Evolutionary conservation across 192 early-diverging fungal species (phyloP).

Genomic region (Spizellomyces punctatus): DNA sequence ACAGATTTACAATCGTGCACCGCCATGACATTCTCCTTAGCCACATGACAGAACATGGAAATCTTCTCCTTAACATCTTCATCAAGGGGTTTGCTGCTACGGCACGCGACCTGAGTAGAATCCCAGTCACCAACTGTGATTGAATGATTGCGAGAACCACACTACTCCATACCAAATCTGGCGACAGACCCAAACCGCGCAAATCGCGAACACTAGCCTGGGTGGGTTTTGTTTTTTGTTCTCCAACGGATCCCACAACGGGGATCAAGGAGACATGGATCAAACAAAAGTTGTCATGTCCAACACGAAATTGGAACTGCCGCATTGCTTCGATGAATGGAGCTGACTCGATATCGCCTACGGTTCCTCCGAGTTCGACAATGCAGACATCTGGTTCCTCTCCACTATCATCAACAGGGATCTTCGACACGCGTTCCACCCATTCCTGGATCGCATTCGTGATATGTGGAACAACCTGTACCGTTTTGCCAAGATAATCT

Average conservation of each 20-base stretch:
- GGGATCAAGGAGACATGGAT: slow-evolving; percentile 98
- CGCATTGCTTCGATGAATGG: slow-evolving; percentile 99
- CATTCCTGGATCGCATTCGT: slow-evolving; percentile 98
- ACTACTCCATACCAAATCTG: slow-evolving; percentile 70
- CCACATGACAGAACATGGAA: slow-evolving; percentile 99
- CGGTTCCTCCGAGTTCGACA: slow-evolving; percentile 96
- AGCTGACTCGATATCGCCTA: slow-evolving; percentile 98
- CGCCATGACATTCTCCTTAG: slow-evolving; percentile 85
- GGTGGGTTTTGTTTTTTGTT: slow-evolving; percentile 99
- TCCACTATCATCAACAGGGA: slow-evolving; percentile 82
- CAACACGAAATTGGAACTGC: slow-evolving; percentile 99
- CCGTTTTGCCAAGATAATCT: slow-evolving; percentile 98
- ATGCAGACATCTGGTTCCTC: slow-evolving; percentile 95
- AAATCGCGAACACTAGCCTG: slow-evolving; percentile 95
- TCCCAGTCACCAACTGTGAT: no score
- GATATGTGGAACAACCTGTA: slow-evolving; percentile 98
- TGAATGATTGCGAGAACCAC: no score
- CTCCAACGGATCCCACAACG: slow-evolving; percentile 94
- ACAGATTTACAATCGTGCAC: slow-evolving; percentile 96
- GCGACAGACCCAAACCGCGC: slow-evolving; percentile 90
- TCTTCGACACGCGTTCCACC: slow-evolving; percentile 92
- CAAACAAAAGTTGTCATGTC: slow-evolving; percentile 95
- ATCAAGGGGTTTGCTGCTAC: slow-evolving; percentile 82
- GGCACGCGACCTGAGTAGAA: slow-evolving; percentile 79
- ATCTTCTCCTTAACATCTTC: slow-evolving; percentile 87